Evolutionary conservation across 1,139 yeast species (phyloP).

Genomic region (Suhomyces anneliseae): DNA sequence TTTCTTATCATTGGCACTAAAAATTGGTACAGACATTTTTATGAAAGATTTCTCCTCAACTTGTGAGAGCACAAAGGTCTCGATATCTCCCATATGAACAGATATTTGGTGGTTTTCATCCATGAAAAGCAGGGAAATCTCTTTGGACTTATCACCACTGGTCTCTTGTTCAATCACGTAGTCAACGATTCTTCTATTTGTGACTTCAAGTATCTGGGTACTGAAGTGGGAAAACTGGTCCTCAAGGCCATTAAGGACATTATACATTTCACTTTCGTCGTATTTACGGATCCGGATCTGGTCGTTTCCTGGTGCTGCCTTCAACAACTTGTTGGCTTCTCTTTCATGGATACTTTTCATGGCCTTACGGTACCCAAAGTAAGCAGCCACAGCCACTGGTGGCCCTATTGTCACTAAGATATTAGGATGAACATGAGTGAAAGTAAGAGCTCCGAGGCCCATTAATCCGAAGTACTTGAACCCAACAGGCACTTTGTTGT

Average conservation of each 20-base stretch:
- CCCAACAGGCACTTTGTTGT: slow-evolving; percentile 27
- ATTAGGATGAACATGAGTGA: slow-evolving; percentile 42
- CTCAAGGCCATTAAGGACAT: slow-evolving; percentile 38
- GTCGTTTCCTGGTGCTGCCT: slow-evolving; percentile 11
- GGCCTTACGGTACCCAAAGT: slow-evolving; percentile 22
- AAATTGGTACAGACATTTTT: slow-evolving; percentile 36
- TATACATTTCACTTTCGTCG: slow-evolving; percentile 34
- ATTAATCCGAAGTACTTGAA: slow-evolving; percentile 33
- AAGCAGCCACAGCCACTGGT: slow-evolving; percentile 32
- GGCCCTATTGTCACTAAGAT: slow-evolving; percentile 38
- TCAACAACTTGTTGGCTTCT: slow-evolving; percentile 13
- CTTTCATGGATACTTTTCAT: slow-evolving; percentile 17
- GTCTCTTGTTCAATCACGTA: slow-evolving; percentile 9
- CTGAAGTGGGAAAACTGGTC: slow-evolving; percentile 39
- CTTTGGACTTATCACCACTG: not conserved
- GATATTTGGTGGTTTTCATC: slow-evolving; percentile 32
- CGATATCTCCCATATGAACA: slow-evolving; percentile 17
- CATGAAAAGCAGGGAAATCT: slow-evolving; percentile 17
- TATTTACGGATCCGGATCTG: slow-evolving; percentile 29
- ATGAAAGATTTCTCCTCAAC: slow-evolving; percentile 23
- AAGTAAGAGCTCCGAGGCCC: slow-evolving; percentile 25
- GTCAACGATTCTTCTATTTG: slow-evolving; percentile 25
- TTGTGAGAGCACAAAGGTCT: slow-evolving; percentile 15
- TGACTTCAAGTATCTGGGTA: slow-evolving; percentile 27
- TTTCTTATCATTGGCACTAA: slow-evolving; percentile 19